Evolutionary conservation across 2,329 filamentous ascomycete species (phyloP), one percentile per base, ranked within the genome.

Genomic region (Scortechinia acanthostroma): DNA sequence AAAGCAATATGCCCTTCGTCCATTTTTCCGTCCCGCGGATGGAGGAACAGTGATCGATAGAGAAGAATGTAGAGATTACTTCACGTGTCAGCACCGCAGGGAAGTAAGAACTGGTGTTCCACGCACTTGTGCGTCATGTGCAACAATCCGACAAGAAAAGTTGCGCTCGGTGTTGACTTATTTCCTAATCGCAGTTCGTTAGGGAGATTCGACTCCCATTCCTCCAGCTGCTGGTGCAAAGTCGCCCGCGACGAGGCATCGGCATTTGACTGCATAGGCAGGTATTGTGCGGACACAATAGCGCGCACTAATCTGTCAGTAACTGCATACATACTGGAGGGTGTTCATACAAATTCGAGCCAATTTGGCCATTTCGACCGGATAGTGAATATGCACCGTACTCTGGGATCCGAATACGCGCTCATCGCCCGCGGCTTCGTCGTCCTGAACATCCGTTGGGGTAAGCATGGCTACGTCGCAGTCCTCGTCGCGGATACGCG

Each of bases 401-500:
- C 48, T 57, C 21, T 59, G 61, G 21, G 49, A 52, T 15, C 60
- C 51, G 47, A 65, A 57, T 19, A 58, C 48, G 2, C 53, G 47
- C 13, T 53, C 46, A 30, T 56, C 48, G 16, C 53, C 48, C 1
- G 54, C 45, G 3, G 54, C 30, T 42, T 59, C 57, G 14, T 62
- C 53, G 37, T 61, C 55, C 37, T 62, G 52, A 22, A 69, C 61
- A 51, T 71, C 64, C 1, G 55, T 52, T 13, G 54, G 47, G 3
- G 59, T 51, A 1, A 71, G 56, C 42, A 63, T 58, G 5, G 62
- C 61, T 4, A 70, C 57, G 46, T 73, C 69, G 45, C 70, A 73
- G 25, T 73, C 70, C 46, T 73, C 66, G 22, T 74, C 68, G 4
- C 66, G 64, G 23, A 73, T 70, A 1, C 70, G 59, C 40, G 65